A percentile compares a stretch with the other conserved stretches of the same genome.
phyloP scores from a whole-genome alignment of 257 asterid species.

The Salvia hispanica region DNA sequence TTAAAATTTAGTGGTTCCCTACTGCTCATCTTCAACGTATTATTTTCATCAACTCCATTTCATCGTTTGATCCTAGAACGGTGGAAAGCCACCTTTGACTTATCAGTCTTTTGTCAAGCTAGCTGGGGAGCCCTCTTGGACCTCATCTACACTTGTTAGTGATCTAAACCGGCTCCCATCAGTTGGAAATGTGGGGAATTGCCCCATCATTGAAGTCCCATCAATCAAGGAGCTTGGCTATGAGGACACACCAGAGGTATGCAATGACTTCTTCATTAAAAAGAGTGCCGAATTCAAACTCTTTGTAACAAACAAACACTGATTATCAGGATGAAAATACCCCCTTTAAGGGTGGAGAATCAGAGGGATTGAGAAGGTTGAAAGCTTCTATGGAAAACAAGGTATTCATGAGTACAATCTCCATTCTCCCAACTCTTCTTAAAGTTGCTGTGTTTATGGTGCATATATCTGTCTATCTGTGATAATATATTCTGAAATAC shows the following conservation, averaged over 20 bases:
- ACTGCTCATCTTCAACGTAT: background rate
- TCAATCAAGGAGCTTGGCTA: constrained; percentile 79
- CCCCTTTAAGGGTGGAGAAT: constrained; percentile 92
- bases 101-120: constrained; percentile 87
- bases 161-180: constrained; percentile 61
- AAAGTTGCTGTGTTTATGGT: background rate
- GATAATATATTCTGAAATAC: background rate
- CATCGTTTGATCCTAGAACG: constrained; percentile 55
- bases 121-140: constrained; percentile 90
- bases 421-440: constrained; percentile 9
- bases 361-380: constrained; percentile 85
- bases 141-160: constrained; percentile 55
- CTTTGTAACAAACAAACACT: constrained; percentile 15
- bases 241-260: constrained; percentile 62
- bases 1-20: background rate
- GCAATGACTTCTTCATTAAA: constrained; percentile 2
- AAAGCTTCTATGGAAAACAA: constrained; percentile 65
- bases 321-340: constrained; percentile 61
- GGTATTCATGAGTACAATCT: constrained; percentile 42
- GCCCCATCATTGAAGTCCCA: constrained; percentile 63
- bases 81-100: constrained; percentile 84
- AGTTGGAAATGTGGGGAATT: constrained; percentile 58
- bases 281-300: constrained; percentile 7
- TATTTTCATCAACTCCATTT: background rate
- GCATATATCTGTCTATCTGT: constrained; percentile 1